Base-by-base conservation (phyloP, 305 asterid species). In the Plantago coronopus region DNA sequence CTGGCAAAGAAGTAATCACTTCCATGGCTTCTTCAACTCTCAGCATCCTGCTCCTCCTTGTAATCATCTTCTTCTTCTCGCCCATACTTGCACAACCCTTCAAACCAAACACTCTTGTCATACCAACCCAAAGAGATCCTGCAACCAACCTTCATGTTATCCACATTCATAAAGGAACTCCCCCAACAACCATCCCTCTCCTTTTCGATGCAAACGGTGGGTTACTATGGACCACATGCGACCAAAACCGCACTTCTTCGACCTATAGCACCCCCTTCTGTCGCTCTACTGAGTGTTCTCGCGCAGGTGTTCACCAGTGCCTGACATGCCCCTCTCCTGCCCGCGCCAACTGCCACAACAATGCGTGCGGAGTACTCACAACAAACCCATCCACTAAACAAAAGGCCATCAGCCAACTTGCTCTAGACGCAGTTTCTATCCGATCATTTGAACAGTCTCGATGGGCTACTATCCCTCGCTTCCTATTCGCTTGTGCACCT, bases 261-360 rank as follows among this genome's bases (percentile, higher is more conserved):
- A 71, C 85, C 57, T 83, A 81, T 13, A 67, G 20, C 6, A 70
- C 83, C 14, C 88, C 83, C 2, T 60, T 70, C 23, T 79, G 83
- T n/a, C 87, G 73, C 66, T 81, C 91, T 18, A 63, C 81, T 7
- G 70, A 61, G 19, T 83, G 87, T 43, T 62, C 78, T 0, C 57
- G 57, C 5, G 80, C 69, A 2, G 83, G 71, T 5, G 54, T n/a
- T 4, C 79, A 80, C 49, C 75, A 58, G 48, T 83, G 83, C 66
- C 76, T 72, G 13, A 78, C 42, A 54, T 80, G 90, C 54, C 5
- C 15, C n/a, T 14, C 63, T 16, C 21, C 61, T n/a, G n/a, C n/a
- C n/a, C n/a, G n/a, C n/a, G n/a, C n/a, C 0, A n/a, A 83, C 4
- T 81, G 91, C 71, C 88, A 81, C 47, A 81, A 83, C 79, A 77